Base-by-base conservation (phyloP, 139 green algal species). In the Ettlia oleoabundans region DNA sequence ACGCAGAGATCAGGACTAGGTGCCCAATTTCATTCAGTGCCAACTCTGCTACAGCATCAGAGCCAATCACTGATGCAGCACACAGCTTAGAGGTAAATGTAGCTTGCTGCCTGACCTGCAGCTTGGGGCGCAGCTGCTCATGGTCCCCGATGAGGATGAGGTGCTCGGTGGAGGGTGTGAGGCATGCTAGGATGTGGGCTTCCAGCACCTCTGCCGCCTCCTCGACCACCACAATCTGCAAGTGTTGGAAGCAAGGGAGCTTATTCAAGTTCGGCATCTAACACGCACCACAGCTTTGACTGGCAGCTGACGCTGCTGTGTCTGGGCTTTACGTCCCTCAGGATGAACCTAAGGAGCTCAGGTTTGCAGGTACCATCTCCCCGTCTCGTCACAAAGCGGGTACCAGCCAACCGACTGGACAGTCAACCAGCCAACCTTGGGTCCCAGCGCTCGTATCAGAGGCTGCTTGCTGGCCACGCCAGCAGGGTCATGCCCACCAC, bases 401-500 rank as follows among this genome's bases (percentile, higher is more conserved):
- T 58, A 58, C 47, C 47, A 24, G 13, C 10, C 10, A 58, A 58
- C 10, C 47, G 47, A 58, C 21, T 3, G 3, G 7, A 7, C 62
- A 68, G 3, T 3, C 62, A 10, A 13, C 18, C 21, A 21, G 4
- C 96, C 76, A 96, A 98, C 87, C 96, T 92, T 84, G 98, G 93
- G 10, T 89, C 93, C 76, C 98, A 85, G 35, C 92, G 82, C 40
- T 97, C 81, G 5, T 87, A 99, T 98, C 82, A 98, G 95, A 33
- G 84, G 6, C 75, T 72, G 89, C 89, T 98, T 98, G 24, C 98
- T 85, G 2, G 96, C 96, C 6, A 96, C 96, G 76, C 98, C 94
- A 28, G 96, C 98, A 86, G 94, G 4, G 96, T 99, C 95, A 98
- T 98, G 10, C 96, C 96, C 81, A 99, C 92, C 72, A 99, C 92